Percentiles rank a stretch among this genome's conserved stretches.
Evolutionary conservation across 768 basidiomycete genomes (phyloP).

Genomic region (Amanita phalloides): DNA sequence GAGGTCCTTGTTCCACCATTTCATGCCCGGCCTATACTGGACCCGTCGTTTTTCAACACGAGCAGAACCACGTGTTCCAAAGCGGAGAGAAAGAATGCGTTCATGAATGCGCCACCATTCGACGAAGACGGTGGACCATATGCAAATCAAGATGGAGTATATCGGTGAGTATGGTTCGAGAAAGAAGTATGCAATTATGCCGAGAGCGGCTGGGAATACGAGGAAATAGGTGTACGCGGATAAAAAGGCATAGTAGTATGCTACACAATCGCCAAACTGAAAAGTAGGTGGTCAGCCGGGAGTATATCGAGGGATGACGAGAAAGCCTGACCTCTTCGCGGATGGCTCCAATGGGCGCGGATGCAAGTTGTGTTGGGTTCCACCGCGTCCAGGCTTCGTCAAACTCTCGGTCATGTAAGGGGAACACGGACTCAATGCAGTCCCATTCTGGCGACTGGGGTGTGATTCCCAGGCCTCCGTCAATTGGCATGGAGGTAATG

Average conservation of each 20-base stretch:
- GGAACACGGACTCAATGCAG: conserved; percentile 71
- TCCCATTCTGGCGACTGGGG: conserved; percentile 67
- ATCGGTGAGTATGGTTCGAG: conserved; percentile 62
- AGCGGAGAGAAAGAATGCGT: conserved; percentile 70
- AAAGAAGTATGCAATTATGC: conserved; percentile 59
- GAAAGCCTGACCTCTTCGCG: conserved; percentile 51
- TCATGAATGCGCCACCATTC: conserved; percentile 91
- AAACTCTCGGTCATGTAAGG: conserved; percentile 75
- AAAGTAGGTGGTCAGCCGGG: not conserved
- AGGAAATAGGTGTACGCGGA: conserved; percentile 76
- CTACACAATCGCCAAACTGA: conserved; percentile 70
- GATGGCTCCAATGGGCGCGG: conserved; percentile 56
- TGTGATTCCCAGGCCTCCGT: conserved; percentile 79
- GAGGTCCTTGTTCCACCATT: conserved; percentile 70
- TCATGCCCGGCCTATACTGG: conserved; percentile 39
- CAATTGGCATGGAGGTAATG: conserved; percentile 56
- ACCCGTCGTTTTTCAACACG: conserved; percentile 66
- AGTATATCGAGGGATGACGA: not conserved
- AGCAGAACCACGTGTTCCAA: conserved; percentile 71
- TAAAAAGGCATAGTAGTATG: conserved; percentile 86
- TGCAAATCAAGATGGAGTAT: conserved; percentile 65
- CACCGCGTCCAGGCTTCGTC: conserved; percentile 78
- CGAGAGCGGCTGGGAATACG: conserved; percentile 62
- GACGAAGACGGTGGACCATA: conserved; percentile 82
- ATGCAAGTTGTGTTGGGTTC: conserved; percentile 54